These are phyloP conservation scores for Mycosphaerella sp. DNA, from an alignment of 2,329 filamentous ascomycete genomes.

Conservation along the genomic window DNA sequence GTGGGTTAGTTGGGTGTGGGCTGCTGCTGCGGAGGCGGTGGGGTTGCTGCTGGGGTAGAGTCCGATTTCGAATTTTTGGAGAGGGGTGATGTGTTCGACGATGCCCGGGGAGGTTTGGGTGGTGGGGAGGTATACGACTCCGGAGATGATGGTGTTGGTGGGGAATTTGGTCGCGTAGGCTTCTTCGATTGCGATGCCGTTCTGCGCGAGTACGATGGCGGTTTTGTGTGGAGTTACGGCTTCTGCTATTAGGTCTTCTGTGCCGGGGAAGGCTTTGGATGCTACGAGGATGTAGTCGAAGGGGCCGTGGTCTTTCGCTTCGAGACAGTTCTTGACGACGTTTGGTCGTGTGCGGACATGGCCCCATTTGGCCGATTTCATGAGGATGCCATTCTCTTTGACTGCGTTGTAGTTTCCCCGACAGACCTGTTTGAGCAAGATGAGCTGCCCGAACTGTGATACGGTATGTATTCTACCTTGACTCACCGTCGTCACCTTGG, in stretches of 20 bases:
- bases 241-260: conserved; percentile 36
- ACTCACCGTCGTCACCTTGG: conserved; percentile 34
- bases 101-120: conserved; percentile 48
- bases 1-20: conserved; percentile 6
- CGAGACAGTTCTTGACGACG: conserved; percentile 32
- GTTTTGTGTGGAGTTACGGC: conserved; percentile 41
- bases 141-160: conserved; percentile 48
- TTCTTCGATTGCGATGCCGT: conserved; percentile 56
- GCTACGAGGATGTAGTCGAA: conserved; percentile 47
- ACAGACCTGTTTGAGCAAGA: conserved; percentile 28
- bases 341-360: conserved; percentile 34
- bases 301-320: conserved; percentile 32
- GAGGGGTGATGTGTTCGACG: conserved; percentile 41
- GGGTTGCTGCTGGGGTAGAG: conserved; percentile 42
- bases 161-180: conserved; percentile 49
- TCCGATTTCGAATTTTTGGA: conserved; percentile 48
- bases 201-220: conserved; percentile 55
- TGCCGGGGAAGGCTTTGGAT: conserved; percentile 42
- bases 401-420: conserved; percentile 41
- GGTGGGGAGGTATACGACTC: conserved; percentile 51
- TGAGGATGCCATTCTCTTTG: conserved; percentile 37
- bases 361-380: conserved; percentile 38
- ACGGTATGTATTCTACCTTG: not conserved
- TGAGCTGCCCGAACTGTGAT: not conserved
- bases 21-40: conserved; percentile 17